phyloP scores from a whole-genome alignment of 768 basidiomycete genomes.

The Daedalea quercina region DNA sequence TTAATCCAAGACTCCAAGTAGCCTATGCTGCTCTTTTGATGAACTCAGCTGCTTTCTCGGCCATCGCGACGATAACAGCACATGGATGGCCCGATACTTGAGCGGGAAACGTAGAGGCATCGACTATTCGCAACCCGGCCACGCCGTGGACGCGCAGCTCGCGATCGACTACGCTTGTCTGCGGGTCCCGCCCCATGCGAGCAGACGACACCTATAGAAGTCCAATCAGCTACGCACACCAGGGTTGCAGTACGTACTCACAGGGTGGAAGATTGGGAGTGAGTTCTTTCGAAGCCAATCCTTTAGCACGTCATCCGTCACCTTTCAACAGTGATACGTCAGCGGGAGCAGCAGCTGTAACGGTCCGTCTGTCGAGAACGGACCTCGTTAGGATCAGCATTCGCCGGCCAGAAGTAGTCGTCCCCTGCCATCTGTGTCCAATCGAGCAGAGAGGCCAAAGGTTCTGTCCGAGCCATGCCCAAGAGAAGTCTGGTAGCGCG shows the following conservation, averaged over 20 bases:
- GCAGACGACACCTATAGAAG: conserved; percentile 23
- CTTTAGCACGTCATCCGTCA: conserved; percentile 7
- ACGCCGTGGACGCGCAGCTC: conserved; percentile 36
- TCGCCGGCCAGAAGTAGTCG: conserved; percentile 5
- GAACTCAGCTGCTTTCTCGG: conserved; percentile 13
- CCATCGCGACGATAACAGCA: conserved; percentile 10
- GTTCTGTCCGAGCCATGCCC: conserved; percentile 31
- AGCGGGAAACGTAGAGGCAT: conserved; percentile 8
- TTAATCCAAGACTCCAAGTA: too few relatives aligned
- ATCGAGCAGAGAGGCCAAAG: conserved; percentile 28
- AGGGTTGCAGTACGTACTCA: not conserved
- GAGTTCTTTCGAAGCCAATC: conserved; percentile 1
- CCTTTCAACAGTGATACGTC: too few relatives aligned
- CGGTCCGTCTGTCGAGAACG: not conserved
- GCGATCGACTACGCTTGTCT: conserved; percentile 35
- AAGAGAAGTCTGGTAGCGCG: conserved; percentile 31
- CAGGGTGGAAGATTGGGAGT: conserved; percentile 17
- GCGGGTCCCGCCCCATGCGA: conserved; percentile 24
- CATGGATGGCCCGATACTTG: conserved; percentile 11
- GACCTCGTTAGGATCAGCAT: conserved; percentile 8
- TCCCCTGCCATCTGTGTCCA: not conserved
- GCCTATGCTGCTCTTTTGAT: not conserved
- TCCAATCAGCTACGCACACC: not conserved
- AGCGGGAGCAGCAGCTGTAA: not conserved
- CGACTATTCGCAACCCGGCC: conserved; percentile 30